phyloP scores from a whole-genome alignment of 257 asterid species.

The Solanum appendiculatum region DNA sequence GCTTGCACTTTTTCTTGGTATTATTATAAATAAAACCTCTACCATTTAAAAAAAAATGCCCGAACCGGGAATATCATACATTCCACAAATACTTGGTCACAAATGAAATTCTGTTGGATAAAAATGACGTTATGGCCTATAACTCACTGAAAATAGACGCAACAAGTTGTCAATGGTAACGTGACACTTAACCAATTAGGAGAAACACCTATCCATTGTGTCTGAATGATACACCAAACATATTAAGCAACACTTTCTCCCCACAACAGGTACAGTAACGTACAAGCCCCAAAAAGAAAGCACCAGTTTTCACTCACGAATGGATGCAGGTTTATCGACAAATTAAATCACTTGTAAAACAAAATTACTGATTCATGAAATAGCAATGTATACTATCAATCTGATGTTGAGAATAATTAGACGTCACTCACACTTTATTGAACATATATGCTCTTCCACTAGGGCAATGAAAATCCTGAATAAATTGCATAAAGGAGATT shows the following conservation, averaged over 20 bases:
- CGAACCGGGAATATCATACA: not conserved
- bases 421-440: constrained; percentile 52
- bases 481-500: not conserved
- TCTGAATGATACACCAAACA: not conserved
- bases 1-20: not conserved
- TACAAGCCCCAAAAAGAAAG: not conserved
- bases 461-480: constrained; percentile 66
- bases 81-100: not conserved
- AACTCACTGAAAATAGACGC: not conserved
- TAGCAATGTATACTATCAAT: not conserved
- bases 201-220: not conserved
- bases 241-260: not conserved
- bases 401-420: not conserved
- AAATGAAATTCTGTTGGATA: not conserved
- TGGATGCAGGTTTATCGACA: not conserved
- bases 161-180: not conserved
- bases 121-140: not conserved
- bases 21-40: not conserved
- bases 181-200: not conserved
- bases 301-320: not conserved
- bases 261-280: not conserved
- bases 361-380: not conserved
- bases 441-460: constrained; percentile 83
- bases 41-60: not conserved
- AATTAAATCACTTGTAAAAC: not conserved